phyloP scores from a whole-genome alignment of 2,329 filamentous ascomycete genomes.

The Cordyceps tenuipes region DNA sequence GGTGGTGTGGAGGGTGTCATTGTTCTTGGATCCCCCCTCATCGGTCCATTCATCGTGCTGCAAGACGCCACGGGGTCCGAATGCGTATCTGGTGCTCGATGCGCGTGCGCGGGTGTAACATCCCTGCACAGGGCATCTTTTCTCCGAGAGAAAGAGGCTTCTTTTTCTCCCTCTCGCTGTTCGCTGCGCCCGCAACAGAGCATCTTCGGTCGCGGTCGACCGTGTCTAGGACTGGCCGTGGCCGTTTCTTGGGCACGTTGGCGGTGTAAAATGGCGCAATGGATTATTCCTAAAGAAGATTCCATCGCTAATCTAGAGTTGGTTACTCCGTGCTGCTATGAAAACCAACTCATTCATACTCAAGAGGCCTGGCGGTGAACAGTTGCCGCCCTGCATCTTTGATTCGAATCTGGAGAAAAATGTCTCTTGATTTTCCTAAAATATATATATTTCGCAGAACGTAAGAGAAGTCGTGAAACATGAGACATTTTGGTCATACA shows the following conservation, averaged over 20 bases:
- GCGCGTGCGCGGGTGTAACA: background rate
- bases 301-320: background rate
- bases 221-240: conserved; percentile 1
- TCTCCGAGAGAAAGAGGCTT: background rate
- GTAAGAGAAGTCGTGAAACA: no score
- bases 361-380: no score
- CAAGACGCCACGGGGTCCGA: conserved; percentile 5
- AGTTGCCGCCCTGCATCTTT: no score
- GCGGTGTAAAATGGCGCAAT: background rate
- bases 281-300: background rate
- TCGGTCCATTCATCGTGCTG: conserved; percentile 2
- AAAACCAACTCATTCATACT: background rate
- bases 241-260: background rate
- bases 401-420: no score
- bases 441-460: no score
- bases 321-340: background rate
- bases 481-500: no score
- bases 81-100: background rate
- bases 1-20: background rate
- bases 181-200: background rate
- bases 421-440: no score
- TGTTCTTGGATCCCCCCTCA: background rate
- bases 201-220: background rate
- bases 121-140: background rate
- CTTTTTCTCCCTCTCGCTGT: no score